A percentile compares a stretch with the other conserved stretches of the same genome.
Conservation (phyloP, 2,329 filamentous ascomycete genomes). For the Paecilomyces fulvus region DNA sequence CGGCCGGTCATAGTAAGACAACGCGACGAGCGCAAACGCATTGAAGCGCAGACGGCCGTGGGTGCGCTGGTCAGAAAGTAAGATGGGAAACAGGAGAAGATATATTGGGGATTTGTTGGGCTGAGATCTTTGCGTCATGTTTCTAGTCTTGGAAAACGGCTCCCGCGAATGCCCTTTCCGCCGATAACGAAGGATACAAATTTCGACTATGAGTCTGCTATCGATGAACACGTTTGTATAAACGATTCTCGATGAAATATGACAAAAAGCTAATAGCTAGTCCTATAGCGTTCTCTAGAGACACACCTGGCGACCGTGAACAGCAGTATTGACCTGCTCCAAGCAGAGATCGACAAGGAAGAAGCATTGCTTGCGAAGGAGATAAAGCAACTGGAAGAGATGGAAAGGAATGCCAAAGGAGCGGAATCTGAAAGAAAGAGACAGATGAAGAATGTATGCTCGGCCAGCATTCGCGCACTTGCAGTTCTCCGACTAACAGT, state of each 20-base stretch:
- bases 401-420: conserved; percentile 36
- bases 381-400: conserved; percentile 30
- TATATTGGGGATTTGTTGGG: not conserved
- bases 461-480: not conserved
- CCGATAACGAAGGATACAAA: conserved; percentile 32
- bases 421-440: conserved; percentile 31
- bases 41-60: conserved; percentile 34
- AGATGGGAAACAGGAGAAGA: conserved; percentile 4
- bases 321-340: conserved; percentile 32
- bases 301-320: conserved; percentile 30
- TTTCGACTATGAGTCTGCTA: conserved; percentile 37
- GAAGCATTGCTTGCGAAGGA: conserved; percentile 34
- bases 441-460: conserved; percentile 32
- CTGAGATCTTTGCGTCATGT: not conserved
- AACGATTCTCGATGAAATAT: not conserved
- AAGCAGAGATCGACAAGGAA: conserved; percentile 34
- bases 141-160: conserved; percentile 29
- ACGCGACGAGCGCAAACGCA: conserved; percentile 33
- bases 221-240: conserved; percentile 33
- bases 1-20: conserved; percentile 36
- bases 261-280: not conserved
- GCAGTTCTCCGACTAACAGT: not conserved
- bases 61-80: conserved; percentile 36
- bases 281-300: conserved; percentile 26
- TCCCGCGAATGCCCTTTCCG: conserved; percentile 40